A percentile compares a stretch with the other conserved stretches of the same genome.
These are phyloP conservation scores for Penicillium longicatenatum DNA, from an alignment of 495 filamentous ascomycete species.

Conservation along the genomic window DNA sequence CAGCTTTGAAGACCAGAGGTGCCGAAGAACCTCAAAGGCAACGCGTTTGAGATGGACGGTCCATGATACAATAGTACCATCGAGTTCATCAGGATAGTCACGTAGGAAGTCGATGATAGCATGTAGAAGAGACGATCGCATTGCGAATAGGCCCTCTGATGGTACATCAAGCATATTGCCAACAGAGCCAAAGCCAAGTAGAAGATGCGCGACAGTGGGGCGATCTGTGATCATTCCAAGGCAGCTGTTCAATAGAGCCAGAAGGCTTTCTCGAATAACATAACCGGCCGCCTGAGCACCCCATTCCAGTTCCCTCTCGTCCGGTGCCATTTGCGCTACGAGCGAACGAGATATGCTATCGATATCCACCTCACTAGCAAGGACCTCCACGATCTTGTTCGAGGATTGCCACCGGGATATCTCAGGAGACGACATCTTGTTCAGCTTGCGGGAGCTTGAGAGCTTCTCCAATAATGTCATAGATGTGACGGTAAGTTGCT, in stretches of 20 bases:
- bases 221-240: conserved; percentile 66
- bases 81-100: conserved; percentile 59
- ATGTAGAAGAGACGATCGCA: conserved; percentile 78
- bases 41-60: conserved; percentile 70
- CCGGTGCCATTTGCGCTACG: conserved; percentile 60
- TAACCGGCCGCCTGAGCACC: conserved; percentile 66
- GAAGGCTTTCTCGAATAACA: conserved; percentile 72
- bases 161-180: conserved; percentile 65
- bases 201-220: conserved; percentile 83
- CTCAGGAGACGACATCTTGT: conserved; percentile 50
- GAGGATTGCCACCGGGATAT: conserved; percentile 56
- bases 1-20: conserved; percentile 83
- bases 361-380: conserved; percentile 70
- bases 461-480: conserved; percentile 82
- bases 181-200: conserved; percentile 84
- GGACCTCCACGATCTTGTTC: conserved; percentile 77
- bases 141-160: conserved; percentile 62
- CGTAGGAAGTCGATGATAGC: conserved; percentile 67
- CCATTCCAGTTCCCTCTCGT: conserved; percentile 62
- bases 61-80: conserved; percentile 69
- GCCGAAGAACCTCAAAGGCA: conserved; percentile 73
- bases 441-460: conserved; percentile 75
- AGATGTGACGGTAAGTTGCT: conserved; percentile 72
- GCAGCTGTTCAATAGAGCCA: conserved; percentile 80
- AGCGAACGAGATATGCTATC: conserved; percentile 70